Evolutionary conservation across 176 grass and related monocot species (phyloP).

Genomic region (Musa schizocarpa): DNA sequence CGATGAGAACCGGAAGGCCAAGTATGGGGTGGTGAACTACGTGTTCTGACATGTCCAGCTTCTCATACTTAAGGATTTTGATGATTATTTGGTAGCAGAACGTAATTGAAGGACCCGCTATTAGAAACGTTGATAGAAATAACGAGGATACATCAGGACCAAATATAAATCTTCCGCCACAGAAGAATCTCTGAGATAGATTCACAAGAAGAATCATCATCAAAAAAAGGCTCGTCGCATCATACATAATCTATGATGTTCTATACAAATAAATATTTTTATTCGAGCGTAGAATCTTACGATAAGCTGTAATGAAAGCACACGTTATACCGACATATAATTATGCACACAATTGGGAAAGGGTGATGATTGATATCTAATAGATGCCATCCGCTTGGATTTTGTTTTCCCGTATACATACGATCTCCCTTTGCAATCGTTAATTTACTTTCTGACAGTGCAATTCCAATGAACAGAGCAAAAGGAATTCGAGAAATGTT

Average conservation of each 20-base stretch:
- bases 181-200: constrained; percentile 46
- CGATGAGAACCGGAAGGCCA: constrained; percentile 15
- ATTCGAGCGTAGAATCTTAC: too few relatives aligned
- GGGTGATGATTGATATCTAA: too few relatives aligned
- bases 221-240: too few relatives aligned
- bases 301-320: too few relatives aligned
- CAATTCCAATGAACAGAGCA: neutral
- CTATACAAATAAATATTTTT: too few relatives aligned
- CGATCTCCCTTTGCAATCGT: too few relatives aligned
- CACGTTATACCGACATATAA: too few relatives aligned
- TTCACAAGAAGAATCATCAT: neutral
- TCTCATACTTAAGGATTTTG: constrained; percentile 20
- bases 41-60: neutral
- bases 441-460: too few relatives aligned
- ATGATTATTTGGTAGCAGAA: constrained; percentile 40
- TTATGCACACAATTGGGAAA: neutral
- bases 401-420: too few relatives aligned
- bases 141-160: constrained; percentile 42
- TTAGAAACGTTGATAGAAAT: constrained; percentile 33
- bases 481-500: neutral
- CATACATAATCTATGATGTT: too few relatives aligned
- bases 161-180: constrained; percentile 42
- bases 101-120: constrained; percentile 27
- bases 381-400: too few relatives aligned
- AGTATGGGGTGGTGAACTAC: constrained; percentile 5